Evolutionary conservation across 331 rosid species (phyloP), one percentile per base, ranked within the genome.

Genomic region (Erythrophleum ivorense): DNA sequence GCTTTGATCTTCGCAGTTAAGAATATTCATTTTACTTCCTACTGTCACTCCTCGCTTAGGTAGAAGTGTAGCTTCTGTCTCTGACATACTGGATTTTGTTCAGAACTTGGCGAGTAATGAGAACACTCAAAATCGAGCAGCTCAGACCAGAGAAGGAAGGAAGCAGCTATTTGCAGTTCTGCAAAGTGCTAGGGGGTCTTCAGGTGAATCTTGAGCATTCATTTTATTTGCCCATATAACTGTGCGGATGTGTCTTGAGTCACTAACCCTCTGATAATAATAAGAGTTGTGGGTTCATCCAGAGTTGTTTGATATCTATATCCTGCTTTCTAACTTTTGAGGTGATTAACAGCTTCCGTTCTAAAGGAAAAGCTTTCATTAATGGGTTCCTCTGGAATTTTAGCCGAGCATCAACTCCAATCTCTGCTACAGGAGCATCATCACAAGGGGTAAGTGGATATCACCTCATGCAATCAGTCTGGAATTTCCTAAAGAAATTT

Each of bases 331-430:
- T n/a, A n/a, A n/a, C n/a, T n/a, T n/a, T n/a, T n/a, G 77, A 59
- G 60, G 78, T 89, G 12, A 77, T 77, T 77, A 87, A 87, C 94
- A 94, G 98, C 98, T 58, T 90, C 97, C 83, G 95, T 94, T 75
- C 83, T 94, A 86, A 94, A 88, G 82, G 98, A 94, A 86, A 94
- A 94, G 79, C 97, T 94, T 87, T 85, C 91, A 48, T 80, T 94
- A 60, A 80, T 94, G 92, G 98, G 98, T 82, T 84, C 98, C 54
- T 94, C 98, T 80, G 98, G 98, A 83, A 91, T 94, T 83, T 87
- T 91, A 80, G 98, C 97, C 7, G 98, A 94, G 15, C 98, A 94
- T 89, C 98, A 94, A 86, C 98, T 94, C 86, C 98, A 94, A 87
- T 92, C 98, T 18, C 97, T 90, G 81, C 84, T 94, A 70, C 98